Evolutionary conservation across 192 early-diverging fungal species (phyloP).

Genomic region (Backusella psychrophila): DNA sequence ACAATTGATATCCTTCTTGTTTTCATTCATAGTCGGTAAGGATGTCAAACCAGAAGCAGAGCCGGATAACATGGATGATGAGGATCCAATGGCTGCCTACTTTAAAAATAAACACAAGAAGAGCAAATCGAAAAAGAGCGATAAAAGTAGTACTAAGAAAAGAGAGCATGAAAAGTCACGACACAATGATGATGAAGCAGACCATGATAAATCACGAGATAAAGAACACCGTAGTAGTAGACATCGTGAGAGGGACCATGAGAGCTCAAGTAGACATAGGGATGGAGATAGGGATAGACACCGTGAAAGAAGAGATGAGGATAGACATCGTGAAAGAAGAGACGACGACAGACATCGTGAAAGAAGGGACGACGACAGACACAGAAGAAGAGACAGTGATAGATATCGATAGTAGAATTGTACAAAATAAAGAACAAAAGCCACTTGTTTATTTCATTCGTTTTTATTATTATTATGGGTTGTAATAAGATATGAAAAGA

Average conservation of each 20-base stretch:
- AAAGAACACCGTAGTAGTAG: background rate
- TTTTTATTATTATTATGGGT: background rate
- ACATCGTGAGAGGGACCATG: background rate
- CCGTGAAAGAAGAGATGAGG: background rate
- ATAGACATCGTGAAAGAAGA: background rate
- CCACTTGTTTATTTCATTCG: background rate
- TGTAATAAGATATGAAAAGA: background rate
- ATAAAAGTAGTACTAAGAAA: conserved; percentile 1
- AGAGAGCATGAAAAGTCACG: background rate
- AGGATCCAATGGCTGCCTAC: conserved; percentile 67
- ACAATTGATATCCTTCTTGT: background rate
- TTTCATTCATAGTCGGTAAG: background rate
- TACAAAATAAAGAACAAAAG: too few species aligned
- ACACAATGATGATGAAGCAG: background rate
- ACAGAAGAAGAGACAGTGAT: too few species aligned
- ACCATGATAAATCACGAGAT: background rate
- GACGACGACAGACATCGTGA: background rate
- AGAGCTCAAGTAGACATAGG: background rate
- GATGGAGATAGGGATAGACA: background rate
- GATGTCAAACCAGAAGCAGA: background rate
- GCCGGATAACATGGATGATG: conserved; percentile 26
- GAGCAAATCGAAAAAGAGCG: conserved; percentile 39
- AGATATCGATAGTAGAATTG: background rate
- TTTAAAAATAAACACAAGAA: conserved; percentile 64
- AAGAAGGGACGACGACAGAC: too few species aligned